Percentiles rank a stretch among this genome's conserved stretches.
phyloP scores from a whole-genome alignment of 768 basidiomycete genomes.

The Lanmaoa pseudosensibilis region DNA sequence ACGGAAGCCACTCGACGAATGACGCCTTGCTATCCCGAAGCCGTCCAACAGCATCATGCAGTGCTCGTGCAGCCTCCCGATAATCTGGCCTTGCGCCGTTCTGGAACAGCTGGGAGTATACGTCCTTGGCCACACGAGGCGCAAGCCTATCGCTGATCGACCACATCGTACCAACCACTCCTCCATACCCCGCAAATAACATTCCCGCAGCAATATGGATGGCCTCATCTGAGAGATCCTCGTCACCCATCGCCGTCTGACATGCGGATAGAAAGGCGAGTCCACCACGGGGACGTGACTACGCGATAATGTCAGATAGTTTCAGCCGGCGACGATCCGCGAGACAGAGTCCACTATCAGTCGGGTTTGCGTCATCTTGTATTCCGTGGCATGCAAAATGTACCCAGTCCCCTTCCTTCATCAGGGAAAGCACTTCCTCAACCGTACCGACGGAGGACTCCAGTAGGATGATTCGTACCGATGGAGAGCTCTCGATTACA shows the following conservation, averaged over 20 bases:
- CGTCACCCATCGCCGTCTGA: slow-evolving; percentile 40
- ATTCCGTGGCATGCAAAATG: slow-evolving; percentile 1
- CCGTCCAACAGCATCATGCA: not conserved
- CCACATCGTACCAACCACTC: slow-evolving; percentile 48
- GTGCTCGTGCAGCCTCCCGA: slow-evolving; percentile 1
- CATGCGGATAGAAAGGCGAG: slow-evolving; percentile 50
- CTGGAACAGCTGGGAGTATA: slow-evolving; percentile 29
- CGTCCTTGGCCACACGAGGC: slow-evolving; percentile 31
- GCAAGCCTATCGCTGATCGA: slow-evolving; percentile 39
- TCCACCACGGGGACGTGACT: slow-evolving; percentile 17
- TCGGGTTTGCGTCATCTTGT: not conserved
- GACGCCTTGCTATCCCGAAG: not conserved
- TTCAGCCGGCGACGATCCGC: not conserved
- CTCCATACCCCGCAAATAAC: slow-evolving; percentile 31
- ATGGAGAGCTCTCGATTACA: no score
- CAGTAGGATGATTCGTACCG: no score
- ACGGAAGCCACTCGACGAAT: no score
- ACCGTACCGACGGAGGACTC: not conserved
- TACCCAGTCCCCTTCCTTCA: slow-evolving; percentile 6
- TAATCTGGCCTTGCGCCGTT: not conserved
- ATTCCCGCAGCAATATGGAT: slow-evolving; percentile 47
- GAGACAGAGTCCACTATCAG: not conserved
- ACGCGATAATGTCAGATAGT: not conserved
- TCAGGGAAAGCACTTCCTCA: not conserved
- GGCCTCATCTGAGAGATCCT: slow-evolving; percentile 36